A percentile compares a stretch with the other conserved stretches of the same genome.
Conservation (phyloP, 2,329 filamentous ascomycete genomes). For the Ophiosphaerella herpotricha region DNA sequence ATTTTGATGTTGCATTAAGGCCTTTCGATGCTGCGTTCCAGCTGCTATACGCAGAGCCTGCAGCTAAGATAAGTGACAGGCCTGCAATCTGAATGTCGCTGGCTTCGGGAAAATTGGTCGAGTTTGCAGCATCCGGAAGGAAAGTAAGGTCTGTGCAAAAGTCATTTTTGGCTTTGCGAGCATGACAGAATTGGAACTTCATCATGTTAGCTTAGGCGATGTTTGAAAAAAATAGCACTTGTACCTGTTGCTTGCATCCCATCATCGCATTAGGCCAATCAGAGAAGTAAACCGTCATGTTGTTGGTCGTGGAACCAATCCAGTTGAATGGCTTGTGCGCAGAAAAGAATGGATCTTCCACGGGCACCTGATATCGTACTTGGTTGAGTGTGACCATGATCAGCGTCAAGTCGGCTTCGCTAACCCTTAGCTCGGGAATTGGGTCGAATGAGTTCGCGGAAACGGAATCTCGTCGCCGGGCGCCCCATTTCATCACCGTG, state of each 20-base stretch:
- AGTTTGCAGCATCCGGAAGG: slow-evolving; percentile 8
- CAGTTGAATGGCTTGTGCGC: slow-evolving; percentile 3
- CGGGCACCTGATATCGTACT: slow-evolving; percentile 5
- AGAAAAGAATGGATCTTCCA: slow-evolving; percentile 10
- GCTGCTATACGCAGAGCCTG: not conserved
- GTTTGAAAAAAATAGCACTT: not conserved
- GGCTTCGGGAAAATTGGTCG: slow-evolving; percentile 13
- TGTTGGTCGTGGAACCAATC: slow-evolving; percentile 1
- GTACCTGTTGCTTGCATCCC: slow-evolving; percentile 2
- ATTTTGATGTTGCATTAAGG: slow-evolving; percentile 2
- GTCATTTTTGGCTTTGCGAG: slow-evolving; percentile 5
- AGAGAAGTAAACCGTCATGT: slow-evolving; percentile 7
- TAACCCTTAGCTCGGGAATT: not conserved
- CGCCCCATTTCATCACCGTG: slow-evolving; percentile 4
- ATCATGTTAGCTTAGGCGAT: not conserved
- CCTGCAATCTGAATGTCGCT: slow-evolving; percentile 15
- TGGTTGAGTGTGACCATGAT: slow-evolving; percentile 4
- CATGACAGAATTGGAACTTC: slow-evolving; percentile 15
- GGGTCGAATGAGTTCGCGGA: not conserved
- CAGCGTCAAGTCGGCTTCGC: slow-evolving; percentile 6
- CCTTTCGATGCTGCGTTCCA: slow-evolving; percentile 1
- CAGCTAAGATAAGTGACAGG: slow-evolving; percentile 3
- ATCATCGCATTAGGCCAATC: slow-evolving; percentile 5
- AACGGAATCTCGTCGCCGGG: not conserved
- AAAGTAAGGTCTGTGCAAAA: slow-evolving; percentile 11